These are phyloP conservation scores for Chlorella sorokiniana DNA, from an alignment of 139 green algal genomes.

Conservation along the genomic window DNA sequence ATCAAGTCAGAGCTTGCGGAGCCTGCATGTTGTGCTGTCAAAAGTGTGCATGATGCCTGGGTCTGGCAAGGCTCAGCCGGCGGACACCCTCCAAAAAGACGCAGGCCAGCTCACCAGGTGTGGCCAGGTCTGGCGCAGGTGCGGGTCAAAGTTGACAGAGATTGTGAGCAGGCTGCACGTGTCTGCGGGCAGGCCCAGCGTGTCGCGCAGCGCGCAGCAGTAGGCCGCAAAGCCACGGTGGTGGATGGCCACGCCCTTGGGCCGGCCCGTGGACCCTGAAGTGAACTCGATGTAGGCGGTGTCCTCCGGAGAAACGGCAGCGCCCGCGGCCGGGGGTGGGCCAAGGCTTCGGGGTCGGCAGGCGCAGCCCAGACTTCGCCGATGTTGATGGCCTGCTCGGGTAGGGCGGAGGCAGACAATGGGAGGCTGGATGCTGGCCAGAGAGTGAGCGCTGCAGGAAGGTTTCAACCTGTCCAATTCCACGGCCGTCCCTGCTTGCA, in stretches of 20 bases:
- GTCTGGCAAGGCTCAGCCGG: no score
- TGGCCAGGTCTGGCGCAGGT: conserved; percentile 10
- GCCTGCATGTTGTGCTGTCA: no score
- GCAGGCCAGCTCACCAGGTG: not conserved
- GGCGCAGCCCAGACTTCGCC: not conserved
- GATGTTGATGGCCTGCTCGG: not conserved
- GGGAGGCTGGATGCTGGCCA: not conserved
- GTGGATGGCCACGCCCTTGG: conserved; percentile 61
- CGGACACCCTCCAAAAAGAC: no score
- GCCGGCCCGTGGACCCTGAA: conserved; percentile 62
- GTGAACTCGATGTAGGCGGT: conserved; percentile 70
- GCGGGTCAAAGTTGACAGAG: conserved; percentile 51
- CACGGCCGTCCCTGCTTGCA: no score
- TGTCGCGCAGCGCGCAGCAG: not conserved
- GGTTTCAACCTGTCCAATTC: no score
- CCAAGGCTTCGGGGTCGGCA: not conserved
- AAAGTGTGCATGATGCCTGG: no score
- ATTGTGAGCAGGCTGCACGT: conserved; percentile 40
- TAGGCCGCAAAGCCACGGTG: conserved; percentile 27
- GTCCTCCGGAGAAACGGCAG: conserved; percentile 21
- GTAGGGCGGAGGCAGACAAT: no score
- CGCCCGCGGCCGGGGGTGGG: not conserved
- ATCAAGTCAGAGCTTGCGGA: no score
- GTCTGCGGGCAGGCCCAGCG: not conserved
- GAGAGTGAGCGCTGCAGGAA: no score